Conservation (phyloP, 1,284 basidiomycete genomes). For the Boletellus sp. region DNA sequence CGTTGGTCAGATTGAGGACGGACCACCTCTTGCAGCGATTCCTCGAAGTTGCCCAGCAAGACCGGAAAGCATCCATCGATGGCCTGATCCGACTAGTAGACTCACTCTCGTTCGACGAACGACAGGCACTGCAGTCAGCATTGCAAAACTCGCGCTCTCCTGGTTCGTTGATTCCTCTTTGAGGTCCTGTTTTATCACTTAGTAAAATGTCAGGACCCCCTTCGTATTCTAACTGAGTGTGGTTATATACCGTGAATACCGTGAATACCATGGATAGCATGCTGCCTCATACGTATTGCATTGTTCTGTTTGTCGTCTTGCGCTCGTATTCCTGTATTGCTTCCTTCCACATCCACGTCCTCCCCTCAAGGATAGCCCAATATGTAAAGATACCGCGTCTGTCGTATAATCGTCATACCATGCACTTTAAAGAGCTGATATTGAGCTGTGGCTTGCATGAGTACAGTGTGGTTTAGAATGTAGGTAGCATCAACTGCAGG, state of each 20-base stretch:
- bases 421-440: neutral
- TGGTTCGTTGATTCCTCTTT: constrained; percentile 38
- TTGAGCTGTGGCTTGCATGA: too few species aligned
- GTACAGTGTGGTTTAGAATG: too few species aligned
- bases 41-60: constrained; percentile 60
- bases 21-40: constrained; percentile 63
- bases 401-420: constrained; percentile 17
- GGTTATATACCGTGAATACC: constrained; percentile 5
- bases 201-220: constrained; percentile 30
- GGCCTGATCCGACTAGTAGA: constrained; percentile 67
- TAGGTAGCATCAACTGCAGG: too few species aligned
- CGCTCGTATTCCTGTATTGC: constrained; percentile 1
- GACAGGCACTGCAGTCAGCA: constrained; percentile 54
- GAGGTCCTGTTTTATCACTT: constrained; percentile 1
- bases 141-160: constrained; percentile 58
- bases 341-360: constrained; percentile 2
- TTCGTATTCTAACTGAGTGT: constrained; percentile 33
- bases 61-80: constrained; percentile 67
- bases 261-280: constrained; percentile 9
- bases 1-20: constrained; percentile 58
- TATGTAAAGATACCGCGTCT: constrained; percentile 21
- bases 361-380: constrained; percentile 4
- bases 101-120: constrained; percentile 70
- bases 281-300: neutral
- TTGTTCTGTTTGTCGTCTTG: constrained; percentile 3